phyloP scores from a whole-genome alignment of 139 green algal genomes.

The Picochlorum sp. region DNA sequence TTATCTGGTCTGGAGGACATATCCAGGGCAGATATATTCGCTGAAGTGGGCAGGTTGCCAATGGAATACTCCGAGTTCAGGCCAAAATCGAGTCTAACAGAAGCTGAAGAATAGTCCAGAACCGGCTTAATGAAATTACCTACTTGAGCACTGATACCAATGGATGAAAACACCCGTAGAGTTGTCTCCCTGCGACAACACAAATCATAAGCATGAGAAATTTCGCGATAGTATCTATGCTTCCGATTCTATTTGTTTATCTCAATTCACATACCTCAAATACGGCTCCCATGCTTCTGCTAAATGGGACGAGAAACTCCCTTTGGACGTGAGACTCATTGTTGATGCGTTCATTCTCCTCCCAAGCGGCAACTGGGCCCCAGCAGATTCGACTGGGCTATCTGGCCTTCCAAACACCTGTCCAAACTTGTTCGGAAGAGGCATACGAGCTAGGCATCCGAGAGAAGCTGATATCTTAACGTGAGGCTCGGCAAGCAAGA shows the following conservation, averaged over 20 bases:
- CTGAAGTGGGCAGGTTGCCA: conserved; percentile 7
- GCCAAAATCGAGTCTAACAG: conserved; percentile 31
- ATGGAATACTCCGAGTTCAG: conserved; percentile 34
- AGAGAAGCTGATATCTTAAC: conserved; percentile 36
- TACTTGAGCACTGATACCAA: conserved; percentile 26
- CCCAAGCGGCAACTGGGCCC: not conserved
- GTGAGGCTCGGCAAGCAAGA: conserved; percentile 15
- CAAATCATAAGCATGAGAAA: not conserved
- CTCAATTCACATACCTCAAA: conserved; percentile 18
- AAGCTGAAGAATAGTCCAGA: conserved; percentile 33
- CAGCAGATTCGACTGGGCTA: not conserved
- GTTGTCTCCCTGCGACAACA: conserved; percentile 17
- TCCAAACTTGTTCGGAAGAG: conserved; percentile 18
- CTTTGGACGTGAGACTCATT: conserved; percentile 6
- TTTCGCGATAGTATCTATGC: not conserved
- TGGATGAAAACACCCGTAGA: conserved; percentile 38
- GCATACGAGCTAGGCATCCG: conserved; percentile 40
- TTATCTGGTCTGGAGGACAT: conserved; percentile 9
- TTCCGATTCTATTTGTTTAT: not conserved
- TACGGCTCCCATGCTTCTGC: conserved; percentile 34
- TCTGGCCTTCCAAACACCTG: not conserved
- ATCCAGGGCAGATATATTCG: not conserved
- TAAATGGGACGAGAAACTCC: conserved; percentile 12
- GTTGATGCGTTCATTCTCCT: not conserved
- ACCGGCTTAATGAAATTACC: conserved; percentile 32